phyloP scores from a whole-genome alignment of 1,284 basidiomycete genomes.

The Ganoderma leucocontextum region DNA sequence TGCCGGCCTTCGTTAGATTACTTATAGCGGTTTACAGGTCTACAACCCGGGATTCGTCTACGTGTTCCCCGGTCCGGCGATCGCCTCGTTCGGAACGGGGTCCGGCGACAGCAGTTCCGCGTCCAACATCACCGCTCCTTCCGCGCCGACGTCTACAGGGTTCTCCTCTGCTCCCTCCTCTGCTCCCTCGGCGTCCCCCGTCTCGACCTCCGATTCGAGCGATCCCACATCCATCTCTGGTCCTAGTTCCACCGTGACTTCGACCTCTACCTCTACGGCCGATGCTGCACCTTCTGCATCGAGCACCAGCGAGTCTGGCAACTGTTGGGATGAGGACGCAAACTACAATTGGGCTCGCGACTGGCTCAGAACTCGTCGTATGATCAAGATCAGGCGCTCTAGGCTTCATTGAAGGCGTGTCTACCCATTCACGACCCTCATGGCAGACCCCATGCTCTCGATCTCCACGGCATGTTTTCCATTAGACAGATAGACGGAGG shows the following conservation, averaged over 20 bases:
- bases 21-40: slow-evolving; percentile 36
- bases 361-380: not conserved
- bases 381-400: slow-evolving; percentile 4
- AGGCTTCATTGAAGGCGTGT: not conserved
- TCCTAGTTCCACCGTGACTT: not conserved
- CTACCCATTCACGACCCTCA: not conserved
- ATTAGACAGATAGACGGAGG: not conserved
- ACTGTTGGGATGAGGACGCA: not conserved
- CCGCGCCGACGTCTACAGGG: not conserved
- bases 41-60: slow-evolving; percentile 43
- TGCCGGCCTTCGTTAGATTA: not conserved
- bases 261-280: not conserved
- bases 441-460: not conserved
- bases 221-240: not conserved
- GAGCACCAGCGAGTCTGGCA: not conserved
- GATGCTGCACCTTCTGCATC: not conserved
- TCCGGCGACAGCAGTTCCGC: not conserved
- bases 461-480: not conserved
- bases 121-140: slow-evolving; percentile 20
- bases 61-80: slow-evolving; percentile 46
- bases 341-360: not conserved
- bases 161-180: not conserved
- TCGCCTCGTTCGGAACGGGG: slow-evolving; percentile 24
- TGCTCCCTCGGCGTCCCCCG: not conserved
- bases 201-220: not conserved